Evolutionary conservation across 2,329 filamentous ascomycete species (phyloP).

Genomic region (Aureobasidium zeae): DNA sequence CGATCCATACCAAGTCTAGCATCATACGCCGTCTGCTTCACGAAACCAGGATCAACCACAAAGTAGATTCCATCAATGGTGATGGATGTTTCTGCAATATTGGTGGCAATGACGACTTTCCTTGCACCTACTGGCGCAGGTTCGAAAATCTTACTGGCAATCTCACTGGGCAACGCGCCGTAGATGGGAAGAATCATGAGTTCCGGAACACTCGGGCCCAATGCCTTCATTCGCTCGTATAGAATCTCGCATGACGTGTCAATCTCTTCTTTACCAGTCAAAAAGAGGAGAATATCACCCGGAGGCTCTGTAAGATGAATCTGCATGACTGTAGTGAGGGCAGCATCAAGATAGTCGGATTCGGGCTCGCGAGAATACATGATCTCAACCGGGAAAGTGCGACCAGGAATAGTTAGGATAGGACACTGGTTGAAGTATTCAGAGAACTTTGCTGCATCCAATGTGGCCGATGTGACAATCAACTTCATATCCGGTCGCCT

Average conservation of each 20-base stretch:
- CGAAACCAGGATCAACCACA: slow-evolving; percentile 92
- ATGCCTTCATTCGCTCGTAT: slow-evolving; percentile 89
- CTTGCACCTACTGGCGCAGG: slow-evolving; percentile 75
- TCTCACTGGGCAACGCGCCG: slow-evolving; percentile 82
- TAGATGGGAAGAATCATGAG: slow-evolving; percentile 94
- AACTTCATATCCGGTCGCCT: slow-evolving; percentile 79
- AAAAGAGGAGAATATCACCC: slow-evolving; percentile 91
- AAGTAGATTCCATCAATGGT: slow-evolving; percentile 98
- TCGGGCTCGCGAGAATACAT: slow-evolving; percentile 93
- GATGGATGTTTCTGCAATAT: slow-evolving; percentile 95
- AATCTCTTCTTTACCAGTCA: slow-evolving; percentile 97
- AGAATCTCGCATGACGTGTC: slow-evolving; percentile 90
- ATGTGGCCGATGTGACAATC: slow-evolving; percentile 91
- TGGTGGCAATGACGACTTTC: slow-evolving; percentile 96
- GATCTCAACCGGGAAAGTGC: slow-evolving; percentile 91
- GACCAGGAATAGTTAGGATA: slow-evolving; percentile 91
- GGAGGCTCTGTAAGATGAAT: slow-evolving; percentile 88
- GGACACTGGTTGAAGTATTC: slow-evolving; percentile 93
- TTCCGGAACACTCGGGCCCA: slow-evolving; percentile 84
- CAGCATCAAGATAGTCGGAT: slow-evolving; percentile 87
- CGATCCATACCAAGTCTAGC: slow-evolving; percentile 97
- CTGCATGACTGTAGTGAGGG: slow-evolving; percentile 95
- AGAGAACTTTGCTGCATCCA: slow-evolving; percentile 96
- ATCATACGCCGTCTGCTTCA: slow-evolving; percentile 96
- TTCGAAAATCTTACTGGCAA: slow-evolving; percentile 91